phyloP scores from a whole-genome alignment of 371 early-diverging fungal genomes.

The Haplosporangium sp. region DNA sequence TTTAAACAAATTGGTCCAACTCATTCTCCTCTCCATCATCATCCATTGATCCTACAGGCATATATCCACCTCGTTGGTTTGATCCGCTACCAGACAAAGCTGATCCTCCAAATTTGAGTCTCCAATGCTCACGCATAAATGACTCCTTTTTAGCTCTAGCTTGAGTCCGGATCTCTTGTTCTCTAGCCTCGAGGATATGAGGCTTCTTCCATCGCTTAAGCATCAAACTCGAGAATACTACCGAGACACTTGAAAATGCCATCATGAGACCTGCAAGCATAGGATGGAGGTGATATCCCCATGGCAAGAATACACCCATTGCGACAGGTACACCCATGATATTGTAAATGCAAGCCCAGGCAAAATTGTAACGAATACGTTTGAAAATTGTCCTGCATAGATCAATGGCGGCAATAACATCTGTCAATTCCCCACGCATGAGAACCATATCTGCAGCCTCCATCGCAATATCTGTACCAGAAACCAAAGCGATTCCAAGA shows the following conservation, averaged over 20 bases:
- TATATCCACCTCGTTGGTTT: constrained; percentile 13
- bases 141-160: constrained; percentile 2
- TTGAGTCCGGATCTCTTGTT: constrained; percentile 6
- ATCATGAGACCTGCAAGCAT: constrained; percentile 95
- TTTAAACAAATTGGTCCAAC: constrained; percentile 33
- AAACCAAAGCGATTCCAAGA: constrained; percentile 94
- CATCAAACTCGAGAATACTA: constrained; percentile 89
- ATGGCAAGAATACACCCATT: constrained; percentile 92
- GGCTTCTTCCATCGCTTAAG: constrained; percentile 80
- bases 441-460: constrained; percentile 92
- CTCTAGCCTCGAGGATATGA: constrained; percentile 37
- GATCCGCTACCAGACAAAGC: constrained; percentile 6
- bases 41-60: constrained; percentile 23
- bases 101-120: constrained; percentile 26
- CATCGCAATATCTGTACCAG: constrained; percentile 96
- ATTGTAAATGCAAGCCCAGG: constrained; percentile 94
- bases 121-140: constrained; percentile 43
- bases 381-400: constrained; percentile 86
- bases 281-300: constrained; percentile 87
- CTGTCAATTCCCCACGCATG: constrained; percentile 85
- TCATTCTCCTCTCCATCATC: constrained; percentile 30
- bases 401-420: constrained; percentile 89
- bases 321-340: constrained; percentile 92
- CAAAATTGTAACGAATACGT: constrained; percentile 85
- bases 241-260: constrained; percentile 94